Evolutionary conservation across 1,284 basidiomycete genomes (phyloP), one percentile per base, ranked within the genome.

Genomic region (Sphaerobolus stellatus): DNA sequence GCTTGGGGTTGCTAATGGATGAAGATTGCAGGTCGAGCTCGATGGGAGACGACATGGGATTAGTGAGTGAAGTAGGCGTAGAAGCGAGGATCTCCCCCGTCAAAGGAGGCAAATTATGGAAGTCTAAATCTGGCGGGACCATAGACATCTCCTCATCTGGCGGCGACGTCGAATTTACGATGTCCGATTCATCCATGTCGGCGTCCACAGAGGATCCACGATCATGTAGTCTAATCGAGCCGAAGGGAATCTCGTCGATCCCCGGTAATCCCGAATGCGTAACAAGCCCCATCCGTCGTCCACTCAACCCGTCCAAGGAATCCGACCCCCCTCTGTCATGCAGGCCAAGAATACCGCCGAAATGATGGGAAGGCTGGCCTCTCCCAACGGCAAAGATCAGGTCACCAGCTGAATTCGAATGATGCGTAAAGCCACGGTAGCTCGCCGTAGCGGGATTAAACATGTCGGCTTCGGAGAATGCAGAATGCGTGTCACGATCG

Each of bases 371-470:
- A 70, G 62, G 29, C 0, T 68, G 62, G 49, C 71, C 72, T 51
- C 88, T 76, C 28, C 53, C 53, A 7, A 86, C 78, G 56, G 89
- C 86, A 61, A 90, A 90, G 61, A 91, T 90, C 61, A 92, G 77
- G 68, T 91, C 89, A 22, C 89, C 89, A 27, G 89, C 89, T 64
- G 87, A 88, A 66, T 77, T 83, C 41, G 88, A 90, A 66, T 92
- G 88, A 61, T 91, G 87, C 18, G 86, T 90, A 73, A 88, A 89
- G 5, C 87, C 88, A 56, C 86, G 74, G 71, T 83, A 83, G 16
- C 78, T 76, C 59, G 73, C 77, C 3, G 67, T 47, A 61, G 68
- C 51, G 67, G 73, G 60, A 47, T 61, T 56, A 64, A 79, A 80
- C 72, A 81, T 78, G 56, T 83, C 85, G 33, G 75, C 79, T 63